Base-by-base conservation (phyloP, 2,329 filamentous ascomycete genomes). In the Seiridium cupressi region DNA sequence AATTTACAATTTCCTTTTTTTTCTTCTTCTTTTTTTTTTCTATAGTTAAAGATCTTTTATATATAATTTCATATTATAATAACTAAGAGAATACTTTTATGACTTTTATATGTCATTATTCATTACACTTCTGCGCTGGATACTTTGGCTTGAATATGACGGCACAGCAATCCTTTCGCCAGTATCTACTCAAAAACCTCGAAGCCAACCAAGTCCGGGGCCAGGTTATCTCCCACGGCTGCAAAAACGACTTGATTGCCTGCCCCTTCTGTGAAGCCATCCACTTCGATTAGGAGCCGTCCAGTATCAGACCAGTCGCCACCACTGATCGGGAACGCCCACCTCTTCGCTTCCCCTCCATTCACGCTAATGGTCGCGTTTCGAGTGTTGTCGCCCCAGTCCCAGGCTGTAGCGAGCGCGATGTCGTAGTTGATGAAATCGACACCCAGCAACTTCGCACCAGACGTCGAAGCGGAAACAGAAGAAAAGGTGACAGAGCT, bases 341-440 rank as follows among this genome's bases (percentile, higher is more conserved):
- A 79, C 1, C 81, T 69, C 64, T 81, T 79, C 0, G 73, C 69
- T 0, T 64, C 58, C 0, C 68, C 70, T 1, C 72, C 75, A 34
- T 84, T 84, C n/a, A 84, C 74, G 0, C 73, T 66, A 11, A 84
- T 68, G 0, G 81, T 81, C 66, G 83, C 73, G 58, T 84, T 84
- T 1, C 81, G 70, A 0, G 80, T 77, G 63, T 83, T 84, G 0
- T 76, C 73, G 0, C 78, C 81, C 62, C 68, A 75, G 0, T 64
- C 74, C 71, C 79, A 83, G 0, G 77, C 70, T 0, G 71, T 74
- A 1, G 67, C 68, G 13, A 81, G 74, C 0, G 77, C 74, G 9
- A 82, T 72, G 7, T 83, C 81, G 62, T 84, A 83, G 69, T 84
- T 84, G 68, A 82, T 79, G 51, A 77, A 83, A 64, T 82, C 79